phyloP scores from a whole-genome alignment of 2,329 filamentous ascomycete genomes.

The Trichoderma guizhouense region DNA sequence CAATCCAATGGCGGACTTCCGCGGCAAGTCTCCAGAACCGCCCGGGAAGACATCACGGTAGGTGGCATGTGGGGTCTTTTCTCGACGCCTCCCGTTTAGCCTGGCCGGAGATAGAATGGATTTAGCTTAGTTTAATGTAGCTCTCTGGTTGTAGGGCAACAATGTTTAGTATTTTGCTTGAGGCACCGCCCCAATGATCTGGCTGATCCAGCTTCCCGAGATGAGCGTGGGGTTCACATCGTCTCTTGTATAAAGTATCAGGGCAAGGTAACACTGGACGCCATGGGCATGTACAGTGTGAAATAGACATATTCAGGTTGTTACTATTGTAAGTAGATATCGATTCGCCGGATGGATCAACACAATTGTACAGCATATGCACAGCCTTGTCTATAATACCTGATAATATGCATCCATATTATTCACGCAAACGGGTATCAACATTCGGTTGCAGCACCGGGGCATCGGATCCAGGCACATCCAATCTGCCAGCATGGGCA shows the following conservation, averaged over 20 bases:
- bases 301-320: background rate
- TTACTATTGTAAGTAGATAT: too few relatives aligned
- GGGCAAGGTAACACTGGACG: background rate
- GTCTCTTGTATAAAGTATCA: background rate
- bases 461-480: background rate
- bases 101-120: background rate
- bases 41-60: slow-evolving; percentile 11
- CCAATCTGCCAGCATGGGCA: background rate
- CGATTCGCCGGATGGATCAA: too few relatives aligned
- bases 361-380: background rate
- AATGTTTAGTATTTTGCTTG: background rate
- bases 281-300: background rate
- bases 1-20: background rate
- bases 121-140: background rate
- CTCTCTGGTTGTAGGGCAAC: background rate
- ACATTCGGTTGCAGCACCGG: background rate
- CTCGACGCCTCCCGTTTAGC: background rate
- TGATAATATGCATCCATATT: background rate
- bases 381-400: background rate
- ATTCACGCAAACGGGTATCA: background rate
- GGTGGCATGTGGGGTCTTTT: background rate
- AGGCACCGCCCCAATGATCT: background rate
- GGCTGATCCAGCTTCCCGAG: background rate
- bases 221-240: background rate
- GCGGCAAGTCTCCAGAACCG: background rate